Conservation (phyloP, 345 rosid species). For the Physaria fendleri region DNA sequence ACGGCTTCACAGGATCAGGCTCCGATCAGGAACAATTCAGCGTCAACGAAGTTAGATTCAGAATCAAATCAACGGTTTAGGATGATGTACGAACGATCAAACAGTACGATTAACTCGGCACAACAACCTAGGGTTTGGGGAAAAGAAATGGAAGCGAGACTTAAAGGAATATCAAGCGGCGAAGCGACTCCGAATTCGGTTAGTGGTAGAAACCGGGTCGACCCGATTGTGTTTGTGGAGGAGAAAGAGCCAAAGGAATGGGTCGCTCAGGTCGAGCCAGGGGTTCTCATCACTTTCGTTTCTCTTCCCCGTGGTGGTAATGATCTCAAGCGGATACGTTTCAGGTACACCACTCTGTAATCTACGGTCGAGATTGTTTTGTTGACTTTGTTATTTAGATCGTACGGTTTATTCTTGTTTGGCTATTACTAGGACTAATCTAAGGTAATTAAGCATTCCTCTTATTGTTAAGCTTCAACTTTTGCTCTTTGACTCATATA, state of each 20-base stretch:
- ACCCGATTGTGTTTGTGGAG: constrained; percentile 64
- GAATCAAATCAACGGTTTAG: constrained; percentile 62
- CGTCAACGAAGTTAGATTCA: constrained; percentile 45
- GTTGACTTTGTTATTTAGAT: constrained; percentile 17
- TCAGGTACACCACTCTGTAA: constrained; percentile 49
- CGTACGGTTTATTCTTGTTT: constrained; percentile 26
- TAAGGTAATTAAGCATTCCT: too few species aligned
- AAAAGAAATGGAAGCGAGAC: constrained; percentile 80
- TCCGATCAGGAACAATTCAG: constrained; percentile 28
- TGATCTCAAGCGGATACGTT: constrained; percentile 87
- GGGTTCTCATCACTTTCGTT: constrained; percentile 83
- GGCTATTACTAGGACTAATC: neutral
- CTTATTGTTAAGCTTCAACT: too few species aligned
- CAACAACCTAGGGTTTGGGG: constrained; percentile 55
- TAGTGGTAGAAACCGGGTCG: constrained; percentile 55
- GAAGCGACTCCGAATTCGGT: constrained; percentile 66
- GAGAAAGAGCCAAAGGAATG: constrained; percentile 90
- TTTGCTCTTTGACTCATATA: neutral
- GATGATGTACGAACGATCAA: constrained; percentile 64
- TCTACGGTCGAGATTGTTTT: constrained; percentile 24
- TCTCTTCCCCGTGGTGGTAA: constrained; percentile 94
- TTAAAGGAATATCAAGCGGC: constrained; percentile 64
- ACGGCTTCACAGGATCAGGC: constrained; percentile 41
- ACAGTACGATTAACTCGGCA: constrained; percentile 64
- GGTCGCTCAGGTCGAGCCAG: constrained; percentile 99